phyloP scores from a whole-genome alignment of 352 stramenopile genomes.

The Phytophthora cryptogea region DNA sequence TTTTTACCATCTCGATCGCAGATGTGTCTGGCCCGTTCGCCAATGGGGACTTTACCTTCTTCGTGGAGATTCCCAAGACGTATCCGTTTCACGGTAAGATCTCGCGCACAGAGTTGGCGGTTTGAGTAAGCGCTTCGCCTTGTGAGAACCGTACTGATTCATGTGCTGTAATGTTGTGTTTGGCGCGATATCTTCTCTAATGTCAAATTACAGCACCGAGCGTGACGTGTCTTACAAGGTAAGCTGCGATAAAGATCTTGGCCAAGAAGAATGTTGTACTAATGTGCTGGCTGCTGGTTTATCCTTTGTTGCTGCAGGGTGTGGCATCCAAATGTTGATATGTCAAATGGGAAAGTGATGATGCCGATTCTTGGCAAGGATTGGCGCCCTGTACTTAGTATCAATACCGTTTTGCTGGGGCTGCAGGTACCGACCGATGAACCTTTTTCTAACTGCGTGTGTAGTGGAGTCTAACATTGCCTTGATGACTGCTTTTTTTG shows the following conservation, averaged over 20 bases:
- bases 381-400: constrained; percentile 84
- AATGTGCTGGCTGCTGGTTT: not conserved
- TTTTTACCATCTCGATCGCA: constrained; percentile 82
- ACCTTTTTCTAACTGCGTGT: no score
- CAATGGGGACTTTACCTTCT: constrained; percentile 88
- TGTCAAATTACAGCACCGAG: constrained; percentile 51
- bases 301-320: constrained; percentile 51
- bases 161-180: constrained; percentile 4
- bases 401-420: constrained; percentile 85
- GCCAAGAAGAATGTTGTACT: constrained; percentile 2
- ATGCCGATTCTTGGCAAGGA: constrained; percentile 85
- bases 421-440: constrained; percentile 57
- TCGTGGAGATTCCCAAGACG: constrained; percentile 86
- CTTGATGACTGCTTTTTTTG: not conserved
- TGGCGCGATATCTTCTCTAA: not conserved
- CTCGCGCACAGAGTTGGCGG: no score
- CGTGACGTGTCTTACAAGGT: constrained; percentile 77
- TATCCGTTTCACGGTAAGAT: constrained; percentile 84
- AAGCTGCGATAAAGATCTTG: constrained; percentile 3
- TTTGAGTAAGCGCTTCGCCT: no score
- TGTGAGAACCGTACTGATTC: not conserved
- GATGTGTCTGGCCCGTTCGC: constrained; percentile 75
- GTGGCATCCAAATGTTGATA: constrained; percentile 88
- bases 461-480: not conserved
- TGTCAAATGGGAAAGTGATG: constrained; percentile 79